A percentile compares a stretch with the other conserved stretches of the same genome.
Evolutionary conservation across 352 stramenopile species (phyloP).

Genomic region (Phytophthora brassicae): DNA sequence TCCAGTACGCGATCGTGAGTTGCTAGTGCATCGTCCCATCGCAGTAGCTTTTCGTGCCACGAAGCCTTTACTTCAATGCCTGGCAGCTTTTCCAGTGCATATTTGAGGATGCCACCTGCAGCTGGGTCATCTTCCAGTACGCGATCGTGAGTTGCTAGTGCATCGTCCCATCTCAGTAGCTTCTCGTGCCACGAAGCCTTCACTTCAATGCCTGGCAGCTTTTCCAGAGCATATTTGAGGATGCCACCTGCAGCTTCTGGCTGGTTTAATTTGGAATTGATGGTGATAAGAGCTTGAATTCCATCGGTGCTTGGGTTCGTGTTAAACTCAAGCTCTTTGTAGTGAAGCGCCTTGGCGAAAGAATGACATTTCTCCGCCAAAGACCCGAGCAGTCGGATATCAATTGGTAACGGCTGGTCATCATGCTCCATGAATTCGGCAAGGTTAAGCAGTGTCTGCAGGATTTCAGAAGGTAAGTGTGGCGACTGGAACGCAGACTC

Average conservation of each 20-base stretch:
- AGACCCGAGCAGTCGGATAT: conserved; percentile 95
- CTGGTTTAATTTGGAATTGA: conserved; percentile 98
- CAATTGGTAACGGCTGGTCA: conserved; percentile 96
- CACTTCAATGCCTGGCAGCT: conserved; percentile 78
- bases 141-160: conserved; percentile 93
- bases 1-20: conserved; percentile 90
- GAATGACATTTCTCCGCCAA: conserved; percentile 98
- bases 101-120: conserved; percentile 98
- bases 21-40: conserved; percentile 96
- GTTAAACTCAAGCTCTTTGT: conserved; percentile 99
- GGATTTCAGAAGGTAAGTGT: conserved; percentile 96
- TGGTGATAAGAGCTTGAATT: conserved; percentile 98
- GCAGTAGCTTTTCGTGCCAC: conserved; percentile 98
- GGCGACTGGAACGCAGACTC: conserved; percentile 94
- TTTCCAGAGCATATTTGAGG: conserved; percentile 91
- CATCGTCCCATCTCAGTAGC: conserved; percentile 97
- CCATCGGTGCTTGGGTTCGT: conserved; percentile 89
- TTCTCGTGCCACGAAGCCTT: conserved; percentile 99
- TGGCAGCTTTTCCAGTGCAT: conserved; percentile 75
- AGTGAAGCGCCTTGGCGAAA: conserved; percentile 98
- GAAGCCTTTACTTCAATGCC: conserved; percentile 92
- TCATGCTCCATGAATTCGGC: conserved; percentile 99
- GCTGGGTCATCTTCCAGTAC: too few relatives aligned
- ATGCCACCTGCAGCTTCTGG: conserved; percentile 98
- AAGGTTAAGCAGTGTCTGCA: conserved; percentile 98